These are phyloP conservation scores for Nicotiana tabacum DNA, from an alignment of 257 asterid species.

Conservation along the genomic window DNA sequence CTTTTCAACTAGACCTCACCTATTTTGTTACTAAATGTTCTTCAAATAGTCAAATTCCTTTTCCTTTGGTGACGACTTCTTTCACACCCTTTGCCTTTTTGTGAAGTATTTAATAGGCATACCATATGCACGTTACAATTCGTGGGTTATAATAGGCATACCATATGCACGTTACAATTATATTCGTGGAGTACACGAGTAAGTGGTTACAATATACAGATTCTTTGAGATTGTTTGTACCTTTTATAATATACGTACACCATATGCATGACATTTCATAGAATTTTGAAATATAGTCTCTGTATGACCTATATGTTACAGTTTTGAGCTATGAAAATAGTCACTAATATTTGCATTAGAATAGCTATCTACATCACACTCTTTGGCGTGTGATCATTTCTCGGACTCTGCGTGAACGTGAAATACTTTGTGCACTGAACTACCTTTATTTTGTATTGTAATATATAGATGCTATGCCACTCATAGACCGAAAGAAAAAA, in stretches of 20 bases:
- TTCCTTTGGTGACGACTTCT: neutral
- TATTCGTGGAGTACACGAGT: neutral
- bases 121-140: neutral
- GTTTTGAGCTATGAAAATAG: too few species aligned
- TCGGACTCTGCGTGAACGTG: too few species aligned
- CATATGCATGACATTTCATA: neutral
- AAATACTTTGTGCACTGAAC: too few species aligned
- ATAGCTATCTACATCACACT: too few species aligned
- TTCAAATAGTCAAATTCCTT: neutral
- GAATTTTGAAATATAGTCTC: too few species aligned
- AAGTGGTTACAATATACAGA: neutral
- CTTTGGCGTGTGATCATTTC: too few species aligned
- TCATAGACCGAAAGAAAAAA: neutral
- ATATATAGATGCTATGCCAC: neutral
- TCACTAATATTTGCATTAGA: too few species aligned
- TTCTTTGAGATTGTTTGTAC: neutral
- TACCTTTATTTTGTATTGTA: too few species aligned
- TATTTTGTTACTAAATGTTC: neutral
- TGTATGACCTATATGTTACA: too few species aligned
- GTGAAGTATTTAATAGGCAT: neutral
- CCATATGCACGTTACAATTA: neutral
- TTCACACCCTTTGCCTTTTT: too few species aligned
- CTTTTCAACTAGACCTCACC: neutral
- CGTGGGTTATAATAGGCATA: neutral
- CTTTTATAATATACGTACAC: neutral